A percentile compares a stretch with the other conserved stretches of the same genome.
Conservation (phyloP, 1,284 basidiomycete species). For the Puccinia sorghi region DNA sequence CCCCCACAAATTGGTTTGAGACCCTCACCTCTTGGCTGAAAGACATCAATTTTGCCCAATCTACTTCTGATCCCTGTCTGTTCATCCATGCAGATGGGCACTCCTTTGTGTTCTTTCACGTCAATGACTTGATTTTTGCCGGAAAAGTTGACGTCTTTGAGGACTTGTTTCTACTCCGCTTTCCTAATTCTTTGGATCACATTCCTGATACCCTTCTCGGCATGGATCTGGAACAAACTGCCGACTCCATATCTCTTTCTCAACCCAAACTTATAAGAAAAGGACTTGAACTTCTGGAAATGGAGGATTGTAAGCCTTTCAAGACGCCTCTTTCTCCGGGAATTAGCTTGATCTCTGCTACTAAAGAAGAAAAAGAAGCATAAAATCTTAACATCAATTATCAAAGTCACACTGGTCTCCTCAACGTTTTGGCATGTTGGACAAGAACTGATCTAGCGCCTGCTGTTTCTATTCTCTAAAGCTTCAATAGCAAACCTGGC, state of each 20-base stretch:
- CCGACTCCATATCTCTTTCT: background rate
- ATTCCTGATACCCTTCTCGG: background rate
- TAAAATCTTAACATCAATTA: slow-evolving; percentile 3
- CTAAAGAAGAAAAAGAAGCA: no score
- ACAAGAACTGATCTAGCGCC: slow-evolving; percentile 10
- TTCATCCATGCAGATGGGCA: background rate
- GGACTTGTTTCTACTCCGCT: background rate
- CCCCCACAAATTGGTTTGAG: no score
- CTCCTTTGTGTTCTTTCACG: background rate
- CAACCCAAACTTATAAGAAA: background rate
- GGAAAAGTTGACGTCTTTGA: background rate
- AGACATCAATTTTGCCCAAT: background rate
- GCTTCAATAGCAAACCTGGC: background rate
- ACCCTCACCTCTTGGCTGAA: background rate
- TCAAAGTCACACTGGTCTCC: background rate
- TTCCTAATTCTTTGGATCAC: background rate
- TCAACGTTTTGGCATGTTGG: background rate
- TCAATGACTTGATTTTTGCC: background rate
- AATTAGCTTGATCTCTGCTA: background rate
- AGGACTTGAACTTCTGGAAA: background rate
- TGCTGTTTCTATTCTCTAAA: background rate
- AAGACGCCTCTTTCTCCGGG: background rate
- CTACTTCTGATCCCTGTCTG: background rate
- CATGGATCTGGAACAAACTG: background rate
- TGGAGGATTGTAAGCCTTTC: background rate